Percentiles rank a stretch among this genome's conserved stretches.
These are phyloP conservation scores for Tetracladium marchalianum DNA, from an alignment of 495 filamentous ascomycete species.

Conservation along the genomic window DNA sequence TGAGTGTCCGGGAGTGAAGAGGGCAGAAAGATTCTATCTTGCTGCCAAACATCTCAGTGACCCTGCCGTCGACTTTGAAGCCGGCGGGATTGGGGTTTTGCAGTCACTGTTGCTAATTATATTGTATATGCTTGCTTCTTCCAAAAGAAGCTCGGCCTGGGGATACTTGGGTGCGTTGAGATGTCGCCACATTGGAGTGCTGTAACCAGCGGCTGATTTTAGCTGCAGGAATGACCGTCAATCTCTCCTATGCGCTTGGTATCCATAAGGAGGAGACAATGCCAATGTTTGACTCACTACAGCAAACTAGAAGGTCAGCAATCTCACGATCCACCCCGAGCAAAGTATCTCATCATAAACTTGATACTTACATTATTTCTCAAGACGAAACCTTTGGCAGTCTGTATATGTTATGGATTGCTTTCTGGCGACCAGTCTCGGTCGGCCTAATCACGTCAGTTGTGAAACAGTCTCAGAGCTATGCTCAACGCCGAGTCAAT, in stretches of 20 bases:
- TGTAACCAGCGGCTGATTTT: background rate
- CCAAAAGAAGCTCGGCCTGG: slow-evolving; percentile 2
- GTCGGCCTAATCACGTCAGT: background rate
- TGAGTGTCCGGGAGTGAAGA: background rate
- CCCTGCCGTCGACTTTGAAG: background rate
- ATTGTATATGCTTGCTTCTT: slow-evolving; percentile 4
- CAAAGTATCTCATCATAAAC: background rate
- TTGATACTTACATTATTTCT: background rate
- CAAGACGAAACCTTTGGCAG: slow-evolving; percentile 1
- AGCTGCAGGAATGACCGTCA: slow-evolving; percentile 4
- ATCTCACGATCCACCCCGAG: too few relatives aligned
- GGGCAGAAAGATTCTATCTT: slow-evolving; percentile 1
- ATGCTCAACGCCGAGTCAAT: background rate
- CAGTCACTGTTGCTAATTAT: slow-evolving; percentile 1
- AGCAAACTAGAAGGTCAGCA: background rate
- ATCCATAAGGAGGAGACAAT: slow-evolving; percentile 6
- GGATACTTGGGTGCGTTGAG: background rate
- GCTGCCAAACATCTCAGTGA: background rate
- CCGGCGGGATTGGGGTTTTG: slow-evolving; percentile 1
- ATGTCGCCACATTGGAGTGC: background rate
- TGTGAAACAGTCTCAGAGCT: slow-evolving; percentile 1
- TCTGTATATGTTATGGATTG: slow-evolving; percentile 6
- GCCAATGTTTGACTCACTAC: background rate
- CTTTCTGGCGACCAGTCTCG: slow-evolving; percentile 1
- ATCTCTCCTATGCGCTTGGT: slow-evolving; percentile 3